Percentiles rank a stretch among this genome's conserved stretches.
These are phyloP conservation scores for Hypholoma sublateritium DNA, from an alignment of 768 basidiomycete genomes.

Conservation along the genomic window DNA sequence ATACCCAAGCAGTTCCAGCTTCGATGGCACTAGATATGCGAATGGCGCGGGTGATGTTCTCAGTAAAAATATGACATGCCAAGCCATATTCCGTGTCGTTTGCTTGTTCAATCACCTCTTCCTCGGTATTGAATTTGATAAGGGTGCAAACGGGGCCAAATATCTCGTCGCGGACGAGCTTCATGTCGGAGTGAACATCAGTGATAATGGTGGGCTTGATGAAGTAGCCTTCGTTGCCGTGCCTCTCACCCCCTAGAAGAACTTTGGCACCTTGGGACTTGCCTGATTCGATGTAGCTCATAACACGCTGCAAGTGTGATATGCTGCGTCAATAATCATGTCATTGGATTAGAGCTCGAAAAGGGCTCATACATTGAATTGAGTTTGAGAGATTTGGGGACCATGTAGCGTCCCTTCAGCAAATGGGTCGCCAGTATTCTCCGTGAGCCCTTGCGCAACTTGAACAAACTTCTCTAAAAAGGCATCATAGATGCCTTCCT, in stretches of 20 bases:
- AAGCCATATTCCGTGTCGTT: slow-evolving; percentile 89
- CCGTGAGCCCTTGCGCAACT: slow-evolving; percentile 32
- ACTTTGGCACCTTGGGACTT: slow-evolving; percentile 70
- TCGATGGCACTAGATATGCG: slow-evolving; percentile 70
- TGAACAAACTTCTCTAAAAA: slow-evolving; percentile 61
- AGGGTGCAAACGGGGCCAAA: slow-evolving; percentile 81
- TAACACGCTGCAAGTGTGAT: slow-evolving; percentile 53
- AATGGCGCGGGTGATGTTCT: slow-evolving; percentile 74
- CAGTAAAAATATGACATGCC: slow-evolving; percentile 84
- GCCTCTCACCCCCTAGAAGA: slow-evolving; percentile 63
- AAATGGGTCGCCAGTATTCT: slow-evolving; percentile 67
- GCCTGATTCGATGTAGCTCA: slow-evolving; percentile 77
- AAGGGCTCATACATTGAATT: slow-evolving; percentile 52
- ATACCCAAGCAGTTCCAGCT: slow-evolving; percentile 79
- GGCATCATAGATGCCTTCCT: slow-evolving; percentile 75
- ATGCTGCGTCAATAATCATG: neutral
- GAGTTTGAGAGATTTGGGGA: slow-evolving; percentile 68
- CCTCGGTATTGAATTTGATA: slow-evolving; percentile 71
- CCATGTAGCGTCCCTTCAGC: slow-evolving; percentile 55
- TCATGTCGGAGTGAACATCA: slow-evolving; percentile 65
- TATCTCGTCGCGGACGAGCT: slow-evolving; percentile 74
- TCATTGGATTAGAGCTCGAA: neutral
- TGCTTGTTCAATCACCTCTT: slow-evolving; percentile 68
- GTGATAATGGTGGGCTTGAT: slow-evolving; percentile 78
- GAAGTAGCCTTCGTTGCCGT: slow-evolving; percentile 52